Evolutionary conservation across 805 yeast species (phyloP).

Genomic region (Kluyveromyces starmeri): DNA sequence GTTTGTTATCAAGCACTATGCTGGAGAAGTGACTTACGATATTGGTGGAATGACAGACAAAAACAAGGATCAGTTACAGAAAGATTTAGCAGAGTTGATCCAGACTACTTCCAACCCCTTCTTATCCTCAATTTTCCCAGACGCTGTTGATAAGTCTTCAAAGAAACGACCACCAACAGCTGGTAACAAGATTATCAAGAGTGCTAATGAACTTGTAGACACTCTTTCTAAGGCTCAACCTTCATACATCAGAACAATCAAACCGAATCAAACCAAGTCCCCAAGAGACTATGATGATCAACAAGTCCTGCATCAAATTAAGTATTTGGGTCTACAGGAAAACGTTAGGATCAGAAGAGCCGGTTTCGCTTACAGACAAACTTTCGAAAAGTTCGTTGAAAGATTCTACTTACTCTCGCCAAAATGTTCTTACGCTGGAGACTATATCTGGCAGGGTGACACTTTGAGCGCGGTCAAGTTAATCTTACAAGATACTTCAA

Average conservation of each 20-base stretch:
- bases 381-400: conserved; percentile 93
- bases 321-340: conserved; percentile 91
- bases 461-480: conserved; percentile 44
- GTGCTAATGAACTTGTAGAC: conserved; percentile 85
- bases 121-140: conserved; percentile 52
- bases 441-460: conserved; percentile 56
- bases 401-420: conserved; percentile 83
- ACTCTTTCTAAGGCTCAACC: conserved; percentile 89
- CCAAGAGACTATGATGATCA: conserved; percentile 82
- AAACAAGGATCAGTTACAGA: conserved; percentile 88
- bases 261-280: conserved; percentile 89
- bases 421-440: conserved; percentile 88
- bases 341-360: conserved; percentile 97
- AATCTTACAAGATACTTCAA: conserved; percentile 50
- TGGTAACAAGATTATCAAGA: conserved; percentile 82
- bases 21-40: conserved; percentile 96
- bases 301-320: conserved; percentile 91
- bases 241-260: conserved; percentile 93
- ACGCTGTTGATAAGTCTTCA: conserved; percentile 54
- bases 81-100: conserved; percentile 75
- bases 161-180: conserved; percentile 91
- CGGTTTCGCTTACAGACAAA: conserved; percentile 95
- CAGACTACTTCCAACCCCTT: conserved; percentile 64
- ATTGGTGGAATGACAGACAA: conserved; percentile 88
- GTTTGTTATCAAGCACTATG: conserved; percentile 90